Evolutionary conservation across 345 rosid genomes (phyloP).

Genomic region (Syzygium grande): DNA sequence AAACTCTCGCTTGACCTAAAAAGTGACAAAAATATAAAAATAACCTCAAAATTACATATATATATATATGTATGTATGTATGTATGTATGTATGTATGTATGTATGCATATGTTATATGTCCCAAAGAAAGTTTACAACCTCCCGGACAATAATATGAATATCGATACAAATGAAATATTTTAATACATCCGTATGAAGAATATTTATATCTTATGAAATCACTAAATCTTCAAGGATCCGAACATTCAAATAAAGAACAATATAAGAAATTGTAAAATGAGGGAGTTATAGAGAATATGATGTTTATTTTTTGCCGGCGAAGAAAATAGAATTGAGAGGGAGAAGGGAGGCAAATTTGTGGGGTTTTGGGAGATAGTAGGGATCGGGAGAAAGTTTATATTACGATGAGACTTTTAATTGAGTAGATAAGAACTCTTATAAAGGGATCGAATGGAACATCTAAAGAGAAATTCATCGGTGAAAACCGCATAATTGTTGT

Average conservation of each 20-base stretch:
- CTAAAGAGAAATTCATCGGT: not conserved
- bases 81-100: too few relatives aligned
- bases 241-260: not conserved
- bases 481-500: not conserved
- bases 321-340: not conserved
- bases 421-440: not conserved
- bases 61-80: not conserved
- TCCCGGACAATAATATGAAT: not conserved
- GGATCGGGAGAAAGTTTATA: not conserved
- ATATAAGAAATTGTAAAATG: not conserved
- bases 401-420: not conserved
- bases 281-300: not conserved
- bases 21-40: not conserved
- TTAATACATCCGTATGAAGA: not conserved
- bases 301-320: not conserved
- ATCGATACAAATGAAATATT: not conserved
- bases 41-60: not conserved
- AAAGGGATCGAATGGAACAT: not conserved
- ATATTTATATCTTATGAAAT: not conserved
- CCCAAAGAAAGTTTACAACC: not conserved
- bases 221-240: not conserved
- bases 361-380: not conserved
- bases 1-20: not conserved
- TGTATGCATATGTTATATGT: not conserved
- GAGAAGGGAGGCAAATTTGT: not conserved